phyloP scores from a whole-genome alignment of 2,329 filamentous ascomycete genomes.

The Purpureocillium takamizusanense region DNA sequence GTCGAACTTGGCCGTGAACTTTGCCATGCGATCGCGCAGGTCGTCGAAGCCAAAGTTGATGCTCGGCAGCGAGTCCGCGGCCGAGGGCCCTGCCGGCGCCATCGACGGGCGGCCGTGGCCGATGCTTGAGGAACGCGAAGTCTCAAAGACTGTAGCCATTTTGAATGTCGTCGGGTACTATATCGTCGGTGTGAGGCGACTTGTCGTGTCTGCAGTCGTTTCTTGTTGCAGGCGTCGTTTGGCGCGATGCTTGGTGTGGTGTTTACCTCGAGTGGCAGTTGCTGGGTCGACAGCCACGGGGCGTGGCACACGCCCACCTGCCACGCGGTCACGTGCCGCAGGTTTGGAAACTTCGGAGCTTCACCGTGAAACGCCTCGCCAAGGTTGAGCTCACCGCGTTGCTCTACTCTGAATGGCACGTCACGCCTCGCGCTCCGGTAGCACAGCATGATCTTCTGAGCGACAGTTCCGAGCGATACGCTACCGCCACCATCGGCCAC shows the following conservation, averaged over 20 bases:
- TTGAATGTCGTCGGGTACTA: conserved; percentile 2
- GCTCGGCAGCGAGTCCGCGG: conserved; percentile 72
- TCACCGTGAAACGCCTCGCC: neutral
- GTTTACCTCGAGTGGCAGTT: conserved; percentile 9
- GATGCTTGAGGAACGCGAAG: conserved; percentile 49
- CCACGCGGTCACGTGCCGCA: conserved; percentile 10
- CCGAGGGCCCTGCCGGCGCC: conserved; percentile 51
- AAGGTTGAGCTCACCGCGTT: neutral
- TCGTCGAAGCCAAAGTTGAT: conserved; percentile 97
- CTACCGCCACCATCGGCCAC: neutral
- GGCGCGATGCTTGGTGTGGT: conserved; percentile 4
- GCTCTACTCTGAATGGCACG: neutral
- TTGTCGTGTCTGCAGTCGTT: neutral
- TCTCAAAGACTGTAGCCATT: conserved; percentile 58
- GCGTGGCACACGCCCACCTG: conserved; percentile 2
- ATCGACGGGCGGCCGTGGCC: conserved; percentile 50
- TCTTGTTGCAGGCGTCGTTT: neutral
- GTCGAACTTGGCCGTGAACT: conserved; percentile 85
- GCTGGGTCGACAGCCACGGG: conserved; percentile 11
- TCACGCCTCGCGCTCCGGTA: no score
- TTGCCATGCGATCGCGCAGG: conserved; percentile 86
- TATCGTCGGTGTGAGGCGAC: neutral
- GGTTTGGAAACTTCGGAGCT: neutral
- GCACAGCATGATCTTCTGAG: no score
- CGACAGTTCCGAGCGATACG: neutral